These are phyloP conservation scores for Diplocarpon rosae DNA, from an alignment of 2,329 filamentous ascomycete species.

Conservation along the genomic window DNA sequence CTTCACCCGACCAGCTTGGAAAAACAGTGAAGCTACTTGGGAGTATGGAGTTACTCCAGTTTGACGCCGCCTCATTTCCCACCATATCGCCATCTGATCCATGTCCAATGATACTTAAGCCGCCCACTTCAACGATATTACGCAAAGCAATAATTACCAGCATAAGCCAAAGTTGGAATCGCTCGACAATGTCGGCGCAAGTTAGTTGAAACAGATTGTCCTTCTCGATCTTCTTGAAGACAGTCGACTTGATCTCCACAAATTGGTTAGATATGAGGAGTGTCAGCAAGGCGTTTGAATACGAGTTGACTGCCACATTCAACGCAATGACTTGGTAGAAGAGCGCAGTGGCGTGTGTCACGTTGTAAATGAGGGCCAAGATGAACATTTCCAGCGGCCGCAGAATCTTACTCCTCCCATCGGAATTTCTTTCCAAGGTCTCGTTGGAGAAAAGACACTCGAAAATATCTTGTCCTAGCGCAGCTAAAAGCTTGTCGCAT, in stretches of 20 bases:
- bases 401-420: slow-evolving; percentile 83
- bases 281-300: slow-evolving; percentile 89
- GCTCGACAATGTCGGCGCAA: slow-evolving; percentile 91
- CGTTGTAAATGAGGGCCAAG: slow-evolving; percentile 77
- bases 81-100: slow-evolving; percentile 33
- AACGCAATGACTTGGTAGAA: slow-evolving; percentile 98
- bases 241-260: slow-evolving; percentile 95
- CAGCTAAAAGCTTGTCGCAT: slow-evolving; percentile 78
- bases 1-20: slow-evolving; percentile 77
- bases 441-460: slow-evolving; percentile 93
- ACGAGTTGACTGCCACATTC: slow-evolving; percentile 97
- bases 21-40: slow-evolving; percentile 86
- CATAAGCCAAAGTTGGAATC: slow-evolving; percentile 97
- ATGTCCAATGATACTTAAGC: slow-evolving; percentile 47
- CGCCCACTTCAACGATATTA: slow-evolving; percentile 92
- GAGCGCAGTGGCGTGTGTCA: slow-evolving; percentile 73
- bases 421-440: slow-evolving; percentile 75
- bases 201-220: slow-evolving; percentile 95
- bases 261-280: slow-evolving; percentile 95
- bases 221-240: slow-evolving; percentile 98
- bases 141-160: slow-evolving; percentile 90
- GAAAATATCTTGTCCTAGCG: slow-evolving; percentile 88
- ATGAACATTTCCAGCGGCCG: slow-evolving; percentile 86
- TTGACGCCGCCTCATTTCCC: slow-evolving; percentile 44
- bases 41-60: slow-evolving; percentile 63